These are phyloP conservation scores for Nannochloris sp. DNA, from an alignment of 139 green algal species.

Conservation along the genomic window DNA sequence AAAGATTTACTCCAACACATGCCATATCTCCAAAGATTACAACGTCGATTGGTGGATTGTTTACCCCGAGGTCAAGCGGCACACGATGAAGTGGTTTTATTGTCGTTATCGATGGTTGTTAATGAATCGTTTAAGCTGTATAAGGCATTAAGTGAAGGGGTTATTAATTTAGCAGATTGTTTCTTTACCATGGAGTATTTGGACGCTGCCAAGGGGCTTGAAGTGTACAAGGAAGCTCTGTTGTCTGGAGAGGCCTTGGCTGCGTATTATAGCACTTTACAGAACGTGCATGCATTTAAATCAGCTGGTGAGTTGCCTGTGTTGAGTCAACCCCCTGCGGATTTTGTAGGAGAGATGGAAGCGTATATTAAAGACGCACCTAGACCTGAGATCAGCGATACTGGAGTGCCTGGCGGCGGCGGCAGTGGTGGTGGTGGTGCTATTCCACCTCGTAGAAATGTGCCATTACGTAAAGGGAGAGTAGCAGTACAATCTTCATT, in stretches of 20 bases:
- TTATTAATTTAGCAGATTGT: conserved; percentile 91
- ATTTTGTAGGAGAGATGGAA: conserved; percentile 86
- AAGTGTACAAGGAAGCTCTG: conserved; percentile 76
- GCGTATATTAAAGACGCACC: conserved; percentile 48
- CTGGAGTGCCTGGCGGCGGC: too few species aligned
- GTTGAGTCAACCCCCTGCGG: conserved; percentile 57
- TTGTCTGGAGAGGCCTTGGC: conserved; percentile 49
- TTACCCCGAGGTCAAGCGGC: conserved; percentile 62
- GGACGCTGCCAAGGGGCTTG: conserved; percentile 55
- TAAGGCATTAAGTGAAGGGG: conserved; percentile 78
- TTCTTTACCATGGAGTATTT: conserved; percentile 89
- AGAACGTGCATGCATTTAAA: conserved; percentile 18
- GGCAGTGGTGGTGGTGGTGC: background rate
- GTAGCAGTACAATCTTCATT: background rate
- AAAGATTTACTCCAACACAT: conserved; percentile 71
- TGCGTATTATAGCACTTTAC: conserved; percentile 18
- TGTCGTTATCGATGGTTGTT: conserved; percentile 23
- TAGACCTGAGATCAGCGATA: background rate
- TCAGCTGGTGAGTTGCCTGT: conserved; percentile 53
- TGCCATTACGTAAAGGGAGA: conserved; percentile 35
- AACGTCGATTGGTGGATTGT: conserved; percentile 75
- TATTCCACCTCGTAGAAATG: conserved; percentile 8
- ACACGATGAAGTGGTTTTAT: conserved; percentile 32
- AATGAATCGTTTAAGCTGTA: conserved; percentile 56
- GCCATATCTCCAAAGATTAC: conserved; percentile 71